phyloP scores from a whole-genome alignment of 2,329 filamentous ascomycete genomes.

The Colletotrichum camelliae region DNA sequence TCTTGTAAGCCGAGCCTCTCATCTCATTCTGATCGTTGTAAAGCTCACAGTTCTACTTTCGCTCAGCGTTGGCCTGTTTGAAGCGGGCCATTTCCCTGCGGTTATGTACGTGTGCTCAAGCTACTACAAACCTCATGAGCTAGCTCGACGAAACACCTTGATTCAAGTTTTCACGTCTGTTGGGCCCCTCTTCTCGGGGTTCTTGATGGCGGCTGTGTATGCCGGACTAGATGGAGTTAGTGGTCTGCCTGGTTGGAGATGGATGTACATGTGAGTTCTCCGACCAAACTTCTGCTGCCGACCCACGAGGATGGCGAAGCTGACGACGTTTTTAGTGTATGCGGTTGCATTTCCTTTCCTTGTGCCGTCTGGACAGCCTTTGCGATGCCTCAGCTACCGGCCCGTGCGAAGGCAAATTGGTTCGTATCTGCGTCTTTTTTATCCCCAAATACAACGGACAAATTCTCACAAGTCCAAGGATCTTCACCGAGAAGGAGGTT shows the following conservation, averaged over 20 bases:
- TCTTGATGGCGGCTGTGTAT: slow-evolving; percentile 30
- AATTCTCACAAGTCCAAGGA: background rate
- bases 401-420: slow-evolving; percentile 29
- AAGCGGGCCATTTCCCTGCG: slow-evolving; percentile 32
- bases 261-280: slow-evolving; percentile 30
- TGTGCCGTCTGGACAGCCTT: slow-evolving; percentile 29
- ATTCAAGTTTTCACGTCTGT: slow-evolving; percentile 31
- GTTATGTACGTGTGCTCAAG: slow-evolving; percentile 35
- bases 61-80: slow-evolving; percentile 31
- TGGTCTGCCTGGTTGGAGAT: slow-evolving; percentile 29
- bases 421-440: background rate
- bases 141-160: slow-evolving; percentile 32
- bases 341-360: slow-evolving; percentile 29
- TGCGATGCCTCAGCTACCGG: slow-evolving; percentile 31
- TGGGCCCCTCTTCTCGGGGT: slow-evolving; percentile 30
- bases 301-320: background rate
- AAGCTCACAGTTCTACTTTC: background rate
- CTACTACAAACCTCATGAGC: slow-evolving; percentile 34
- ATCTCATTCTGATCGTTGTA: background rate
- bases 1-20: slow-evolving; percentile 20
- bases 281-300: background rate
- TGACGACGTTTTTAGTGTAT: slow-evolving; percentile 19
- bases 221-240: slow-evolving; percentile 23
- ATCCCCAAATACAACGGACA: background rate
- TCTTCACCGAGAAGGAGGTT: slow-evolving; percentile 28